Evolutionary conservation across 2,329 filamentous ascomycete genomes (phyloP).

Genomic region (Chrysoporthe puriensis): DNA sequence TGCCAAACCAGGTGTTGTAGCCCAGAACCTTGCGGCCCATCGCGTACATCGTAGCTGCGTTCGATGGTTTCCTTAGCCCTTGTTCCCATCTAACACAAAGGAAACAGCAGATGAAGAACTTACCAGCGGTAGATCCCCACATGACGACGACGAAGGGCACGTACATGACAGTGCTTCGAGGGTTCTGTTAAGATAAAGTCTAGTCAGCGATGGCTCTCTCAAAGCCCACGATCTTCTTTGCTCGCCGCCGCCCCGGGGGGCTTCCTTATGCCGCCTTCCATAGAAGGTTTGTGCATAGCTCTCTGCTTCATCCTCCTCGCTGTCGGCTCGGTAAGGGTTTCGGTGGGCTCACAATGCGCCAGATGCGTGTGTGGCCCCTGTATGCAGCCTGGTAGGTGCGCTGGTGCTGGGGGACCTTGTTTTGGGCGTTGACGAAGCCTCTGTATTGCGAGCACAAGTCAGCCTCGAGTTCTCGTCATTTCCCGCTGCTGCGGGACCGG

Average conservation of each 20-base stretch:
- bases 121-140: conserved; percentile 66
- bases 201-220: conserved; percentile 31
- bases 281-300: not conserved
- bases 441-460: conserved; percentile 31
- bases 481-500: conserved; percentile 10
- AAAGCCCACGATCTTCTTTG: not conserved
- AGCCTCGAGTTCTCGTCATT: conserved; percentile 30
- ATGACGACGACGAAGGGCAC: conserved; percentile 70
- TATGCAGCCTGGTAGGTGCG: conserved; percentile 75
- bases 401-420: conserved; percentile 78
- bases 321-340: not conserved
- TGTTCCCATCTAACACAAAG: not conserved
- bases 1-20: conserved; percentile 78
- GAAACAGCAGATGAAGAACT: conserved; percentile 40
- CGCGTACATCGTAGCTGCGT: conserved; percentile 66
- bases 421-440: conserved; percentile 71
- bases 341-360: conserved; percentile 71
- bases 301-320: conserved; percentile 7
- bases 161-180: conserved; percentile 67
- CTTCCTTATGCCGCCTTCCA: conserved; percentile 2
- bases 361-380: conserved; percentile 69
- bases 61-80: conserved; percentile 30
- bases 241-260: not conserved
- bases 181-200: conserved; percentile 52
- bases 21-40: conserved; percentile 73